phyloP scores from a whole-genome alignment of 2,329 filamentous ascomycete species.

The Orbilia quercus region DNA sequence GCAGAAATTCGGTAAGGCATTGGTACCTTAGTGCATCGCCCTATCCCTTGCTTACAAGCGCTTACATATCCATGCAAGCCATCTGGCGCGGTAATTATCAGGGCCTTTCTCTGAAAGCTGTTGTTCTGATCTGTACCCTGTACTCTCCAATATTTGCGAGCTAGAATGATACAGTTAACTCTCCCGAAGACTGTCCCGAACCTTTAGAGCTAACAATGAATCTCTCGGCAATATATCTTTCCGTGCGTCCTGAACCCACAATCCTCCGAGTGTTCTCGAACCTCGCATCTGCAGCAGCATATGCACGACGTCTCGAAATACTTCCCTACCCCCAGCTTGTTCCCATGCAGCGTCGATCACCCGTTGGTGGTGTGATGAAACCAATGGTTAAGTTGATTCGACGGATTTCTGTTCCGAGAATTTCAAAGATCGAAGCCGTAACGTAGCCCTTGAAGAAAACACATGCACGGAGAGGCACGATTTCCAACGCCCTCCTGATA shows the following conservation, averaged over 20 bases:
- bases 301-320: conserved; percentile 44
- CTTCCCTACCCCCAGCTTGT: background rate
- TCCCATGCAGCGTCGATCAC: conserved; percentile 54
- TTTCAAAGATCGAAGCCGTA: background rate
- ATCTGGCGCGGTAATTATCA: conserved; percentile 23
- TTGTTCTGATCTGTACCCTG: background rate
- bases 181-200: background rate
- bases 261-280: too few species aligned
- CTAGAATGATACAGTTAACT: background rate
- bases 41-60: conserved; percentile 36
- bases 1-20: conserved; percentile 8
- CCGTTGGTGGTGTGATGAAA: conserved; percentile 47
- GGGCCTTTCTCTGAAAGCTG: background rate
- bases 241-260: background rate
- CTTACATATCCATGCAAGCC: conserved; percentile 31
- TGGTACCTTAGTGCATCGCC: background rate
- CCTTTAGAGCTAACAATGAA: background rate
- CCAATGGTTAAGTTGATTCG: conserved; percentile 14
- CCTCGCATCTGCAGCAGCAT: conserved; percentile 19
- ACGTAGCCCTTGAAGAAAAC: too few species aligned
- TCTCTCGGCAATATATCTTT: conserved; percentile 3
- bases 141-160: background rate
- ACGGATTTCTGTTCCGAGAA: conserved; percentile 20
- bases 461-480: conserved; percentile 4
- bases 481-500: conserved; percentile 1